Evolutionary conservation across 805 yeast genomes (phyloP).

Genomic region (Metschnikowia drakensbergensis): DNA sequence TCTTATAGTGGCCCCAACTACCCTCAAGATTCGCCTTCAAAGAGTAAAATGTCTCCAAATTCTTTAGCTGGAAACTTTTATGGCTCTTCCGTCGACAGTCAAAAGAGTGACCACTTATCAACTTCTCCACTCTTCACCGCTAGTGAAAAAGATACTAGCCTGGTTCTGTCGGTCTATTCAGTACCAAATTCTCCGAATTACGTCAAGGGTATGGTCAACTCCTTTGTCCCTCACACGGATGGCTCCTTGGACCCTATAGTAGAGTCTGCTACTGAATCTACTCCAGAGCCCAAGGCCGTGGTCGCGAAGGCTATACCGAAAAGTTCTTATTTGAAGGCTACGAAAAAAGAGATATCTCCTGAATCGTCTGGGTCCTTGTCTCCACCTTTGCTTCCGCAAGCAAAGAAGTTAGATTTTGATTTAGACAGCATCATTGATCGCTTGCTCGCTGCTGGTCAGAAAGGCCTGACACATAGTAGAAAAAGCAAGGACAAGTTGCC

Average conservation of each 20-base stretch:
- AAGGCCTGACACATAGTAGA: conserved; percentile 15
- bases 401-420: conserved; percentile 37
- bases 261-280: conserved; percentile 19
- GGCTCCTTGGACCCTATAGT: conserved; percentile 22
- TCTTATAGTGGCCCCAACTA: conserved; percentile 3
- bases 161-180: conserved; percentile 36
- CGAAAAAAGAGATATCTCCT: neutral
- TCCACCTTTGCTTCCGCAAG: conserved; percentile 21
- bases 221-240: conserved; percentile 7
- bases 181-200: conserved; percentile 13
- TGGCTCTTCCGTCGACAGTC: conserved; percentile 43
- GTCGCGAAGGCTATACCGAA: conserved; percentile 8
- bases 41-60: conserved; percentile 4
- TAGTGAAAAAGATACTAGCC: conserved; percentile 31
- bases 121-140: conserved; percentile 37
- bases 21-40: conserved; percentile 6
- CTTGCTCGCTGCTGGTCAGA: conserved; percentile 48
- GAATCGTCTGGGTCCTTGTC: conserved; percentile 20
- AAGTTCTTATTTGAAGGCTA: conserved; percentile 2
- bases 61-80: conserved; percentile 9
- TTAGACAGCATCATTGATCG: conserved; percentile 62
- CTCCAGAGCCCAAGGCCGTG: conserved; percentile 15
- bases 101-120: conserved; percentile 30
- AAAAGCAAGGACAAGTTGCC: conserved; percentile 45
- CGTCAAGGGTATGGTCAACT: conserved; percentile 5